These are phyloP conservation scores for Fusarium stilboides DNA, from an alignment of 2,329 filamentous ascomycete genomes.

Conservation along the genomic window DNA sequence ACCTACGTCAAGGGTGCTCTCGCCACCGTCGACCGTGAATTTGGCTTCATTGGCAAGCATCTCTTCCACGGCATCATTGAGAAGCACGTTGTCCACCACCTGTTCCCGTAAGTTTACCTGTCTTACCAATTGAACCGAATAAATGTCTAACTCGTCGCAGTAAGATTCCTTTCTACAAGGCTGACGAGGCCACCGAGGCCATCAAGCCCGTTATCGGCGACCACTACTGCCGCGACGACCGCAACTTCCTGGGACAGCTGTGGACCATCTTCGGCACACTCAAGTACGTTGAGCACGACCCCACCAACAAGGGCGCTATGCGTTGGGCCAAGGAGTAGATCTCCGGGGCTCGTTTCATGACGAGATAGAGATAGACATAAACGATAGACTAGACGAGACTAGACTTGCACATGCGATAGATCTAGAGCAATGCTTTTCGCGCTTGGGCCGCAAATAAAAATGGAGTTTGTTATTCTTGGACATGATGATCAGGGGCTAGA, in stretches of 20 bases:
- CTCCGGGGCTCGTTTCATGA: constrained; percentile 14
- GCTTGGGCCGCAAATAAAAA: constrained; percentile 28
- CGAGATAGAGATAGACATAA: constrained; percentile 36
- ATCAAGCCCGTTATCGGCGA: constrained; percentile 93
- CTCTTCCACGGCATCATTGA: constrained; percentile 75
- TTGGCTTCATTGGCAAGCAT: constrained; percentile 73
- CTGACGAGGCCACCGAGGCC: constrained; percentile 67
- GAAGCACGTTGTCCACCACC: constrained; percentile 74
- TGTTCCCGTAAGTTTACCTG: constrained; percentile 59
- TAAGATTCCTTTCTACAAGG: constrained; percentile 62
- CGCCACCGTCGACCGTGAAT: constrained; percentile 74
- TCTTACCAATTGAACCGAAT: not conserved
- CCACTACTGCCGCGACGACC: constrained; percentile 78
- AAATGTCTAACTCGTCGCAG: constrained; percentile 27
- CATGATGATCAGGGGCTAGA: constrained; percentile 1
- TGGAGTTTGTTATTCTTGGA: constrained; percentile 31
- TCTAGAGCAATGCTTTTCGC: constrained; percentile 31
- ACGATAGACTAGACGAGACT: constrained; percentile 41
- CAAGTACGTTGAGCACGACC: constrained; percentile 52
- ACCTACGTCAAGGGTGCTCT: constrained; percentile 73
- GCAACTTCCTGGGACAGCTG: constrained; percentile 51
- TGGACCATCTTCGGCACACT: constrained; percentile 50
- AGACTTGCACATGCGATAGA: constrained; percentile 32
- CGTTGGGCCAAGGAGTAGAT: constrained; percentile 50
- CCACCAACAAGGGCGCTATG: constrained; percentile 43